Evolutionary conservation across 2,329 filamentous ascomycete species (phyloP), one percentile per base, ranked within the genome.

Genomic region (Coniochaeta sp.): DNA sequence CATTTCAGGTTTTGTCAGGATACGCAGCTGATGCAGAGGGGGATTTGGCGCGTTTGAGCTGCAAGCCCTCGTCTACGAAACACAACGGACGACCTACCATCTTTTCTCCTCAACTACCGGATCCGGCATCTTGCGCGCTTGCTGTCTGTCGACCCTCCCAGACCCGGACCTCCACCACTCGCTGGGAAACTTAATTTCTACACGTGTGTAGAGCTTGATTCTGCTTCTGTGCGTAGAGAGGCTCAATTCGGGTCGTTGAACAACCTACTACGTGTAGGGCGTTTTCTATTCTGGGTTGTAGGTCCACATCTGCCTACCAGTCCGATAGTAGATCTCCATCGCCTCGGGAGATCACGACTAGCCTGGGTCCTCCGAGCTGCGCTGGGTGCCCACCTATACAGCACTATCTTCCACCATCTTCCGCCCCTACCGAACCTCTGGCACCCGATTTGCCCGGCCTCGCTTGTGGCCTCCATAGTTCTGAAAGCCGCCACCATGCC

Each of bases 371-470:
- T 47, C 43, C 43, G 26, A 47, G 7, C 34, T 36, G 43, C 43
- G 47, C 47, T 31, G 47, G 47, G 47, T 52, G 47, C 47, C 47
- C 47, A 52, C 47, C 43, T 47, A 12, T 26, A 26, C 52, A 55
- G 17, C 54, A 57, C n/a, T 36, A 14, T 19, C 54, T 14, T 57
- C 52, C 54, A 57, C 28, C 22, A 26, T 12, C 22, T 57, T 22
- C 17, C 54, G n/a, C 9, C 34, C 19, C 7, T 38, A 34, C 54
- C 9, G 54, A 22, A 57, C 26, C 34, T 22, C 54, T 38, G 6
- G 28, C 54, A 57, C 54, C 54, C 34, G 31, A 58, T 58, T 58
- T 40, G 56, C 17, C 36, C n/a, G 33, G 19, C 56, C 56, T 58
- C 16, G 36, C 17, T 28, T 43, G 3, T 43, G 26, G 54, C 17